Conservation (phyloP, 371 early-diverging fungal species). For the Nematocida ausubeli region DNA sequence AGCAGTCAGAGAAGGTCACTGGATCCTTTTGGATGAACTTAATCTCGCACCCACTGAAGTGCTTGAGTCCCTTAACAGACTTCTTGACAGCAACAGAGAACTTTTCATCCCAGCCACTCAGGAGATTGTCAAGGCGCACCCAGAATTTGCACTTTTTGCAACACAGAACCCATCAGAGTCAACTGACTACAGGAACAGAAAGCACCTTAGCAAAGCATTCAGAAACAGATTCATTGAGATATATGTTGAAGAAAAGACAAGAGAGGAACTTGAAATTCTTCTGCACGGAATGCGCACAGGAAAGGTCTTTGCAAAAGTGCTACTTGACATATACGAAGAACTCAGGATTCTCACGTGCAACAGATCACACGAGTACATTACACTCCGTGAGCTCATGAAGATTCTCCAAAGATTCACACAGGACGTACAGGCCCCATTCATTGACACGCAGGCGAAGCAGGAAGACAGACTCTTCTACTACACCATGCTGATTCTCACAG, state of each 20-base stretch:
- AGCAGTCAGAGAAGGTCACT: slow-evolving; percentile 89
- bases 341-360: slow-evolving; percentile 40
- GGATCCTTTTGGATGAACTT: slow-evolving; percentile 98
- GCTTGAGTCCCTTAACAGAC: slow-evolving; percentile 92
- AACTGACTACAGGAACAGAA: slow-evolving; percentile 88
- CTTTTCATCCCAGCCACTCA: slow-evolving; percentile 90
- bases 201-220: slow-evolving; percentile 93
- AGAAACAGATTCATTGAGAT: slow-evolving; percentile 89
- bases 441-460: neutral
- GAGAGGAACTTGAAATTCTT: slow-evolving; percentile 37
- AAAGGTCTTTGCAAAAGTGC: slow-evolving; percentile 23
- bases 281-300: slow-evolving; percentile 45
- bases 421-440: slow-evolving; percentile 7
- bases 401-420: slow-evolving; percentile 32
- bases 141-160: slow-evolving; percentile 95
- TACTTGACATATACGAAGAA: slow-evolving; percentile 38
- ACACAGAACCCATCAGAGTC: slow-evolving; percentile 94
- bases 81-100: slow-evolving; percentile 97
- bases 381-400: slow-evolving; percentile 54
- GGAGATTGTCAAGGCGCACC: slow-evolving; percentile 85
- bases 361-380: slow-evolving; percentile 46
- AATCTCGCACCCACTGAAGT: slow-evolving; percentile 98
- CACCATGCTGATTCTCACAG: slow-evolving; percentile 45
- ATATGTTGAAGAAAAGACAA: slow-evolving; percentile 46
- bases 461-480: slow-evolving; percentile 44